These are phyloP conservation scores for Teratosphaeria pseudoeucalypti DNA, from an alignment of 2,329 filamentous ascomycete species.

Conservation along the genomic window DNA sequence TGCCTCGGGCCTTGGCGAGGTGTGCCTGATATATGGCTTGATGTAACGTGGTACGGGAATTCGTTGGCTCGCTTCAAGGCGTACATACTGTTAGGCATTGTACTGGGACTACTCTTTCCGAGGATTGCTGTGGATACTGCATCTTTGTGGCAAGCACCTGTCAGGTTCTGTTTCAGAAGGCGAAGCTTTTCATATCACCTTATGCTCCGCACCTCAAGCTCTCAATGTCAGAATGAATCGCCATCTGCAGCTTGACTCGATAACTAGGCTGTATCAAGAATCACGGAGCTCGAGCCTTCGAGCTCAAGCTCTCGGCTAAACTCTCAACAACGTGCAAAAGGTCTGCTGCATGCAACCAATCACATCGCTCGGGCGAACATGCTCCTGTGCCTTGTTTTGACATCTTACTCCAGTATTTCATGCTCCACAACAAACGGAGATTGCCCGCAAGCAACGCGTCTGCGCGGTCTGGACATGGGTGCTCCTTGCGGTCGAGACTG, in stretches of 20 bases:
- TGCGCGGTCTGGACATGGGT: neutral
- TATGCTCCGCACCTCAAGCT: no score
- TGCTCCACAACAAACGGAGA: neutral
- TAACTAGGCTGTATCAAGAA: neutral
- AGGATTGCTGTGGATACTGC: neutral
- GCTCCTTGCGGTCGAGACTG: neutral
- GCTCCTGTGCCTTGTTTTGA: neutral
- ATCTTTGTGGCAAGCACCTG: neutral
- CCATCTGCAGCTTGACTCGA: neutral
- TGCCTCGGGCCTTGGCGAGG: neutral
- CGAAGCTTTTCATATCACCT: neutral
- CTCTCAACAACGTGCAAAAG: neutral
- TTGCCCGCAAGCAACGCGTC: neutral
- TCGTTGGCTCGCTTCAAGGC: neutral
- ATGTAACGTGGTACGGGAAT: neutral
- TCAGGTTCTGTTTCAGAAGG: neutral
- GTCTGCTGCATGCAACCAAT: neutral
- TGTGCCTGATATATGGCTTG: neutral
- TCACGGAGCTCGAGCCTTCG: neutral
- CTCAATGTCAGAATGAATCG: no score
- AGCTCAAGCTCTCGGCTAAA: neutral
- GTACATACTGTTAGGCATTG: neutral
- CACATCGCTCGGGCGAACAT: neutral
- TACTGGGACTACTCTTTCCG: no score
- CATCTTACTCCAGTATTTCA: neutral